A percentile compares a stretch with the other conserved stretches of the same genome.
phyloP scores from a whole-genome alignment of 345 rosid genomes.

The Camelina laxa region DNA sequence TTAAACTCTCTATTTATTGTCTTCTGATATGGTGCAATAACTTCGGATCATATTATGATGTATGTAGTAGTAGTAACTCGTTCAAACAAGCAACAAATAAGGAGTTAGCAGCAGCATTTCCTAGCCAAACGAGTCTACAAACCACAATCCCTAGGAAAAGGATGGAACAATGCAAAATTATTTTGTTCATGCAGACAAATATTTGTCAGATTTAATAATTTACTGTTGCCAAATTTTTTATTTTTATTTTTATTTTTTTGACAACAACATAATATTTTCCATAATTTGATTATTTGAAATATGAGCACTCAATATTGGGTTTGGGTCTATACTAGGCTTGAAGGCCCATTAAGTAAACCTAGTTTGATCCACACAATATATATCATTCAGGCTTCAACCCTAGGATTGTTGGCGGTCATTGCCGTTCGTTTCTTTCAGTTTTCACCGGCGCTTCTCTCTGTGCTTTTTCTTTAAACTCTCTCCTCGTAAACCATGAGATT shows the following conservation, averaged over 20 bases:
- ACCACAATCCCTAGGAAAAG: no score
- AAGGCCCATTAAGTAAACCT: constrained; percentile 12
- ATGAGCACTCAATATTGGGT: constrained; percentile 5
- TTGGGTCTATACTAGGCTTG: neutral
- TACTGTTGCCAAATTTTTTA: neutral
- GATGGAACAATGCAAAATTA: no score
- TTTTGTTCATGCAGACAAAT: no score
- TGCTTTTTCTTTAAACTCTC: neutral
- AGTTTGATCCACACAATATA: neutral
- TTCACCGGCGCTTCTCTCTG: neutral
- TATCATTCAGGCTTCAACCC: neutral
- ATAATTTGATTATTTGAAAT: neutral
- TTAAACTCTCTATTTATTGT: neutral
- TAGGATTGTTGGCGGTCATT: neutral
- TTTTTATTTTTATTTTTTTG: no score
- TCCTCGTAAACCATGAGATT: neutral
- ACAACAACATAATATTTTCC: no score
- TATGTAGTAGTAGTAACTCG: no score
- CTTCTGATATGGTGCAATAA: neutral
- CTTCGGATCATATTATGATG: neutral
- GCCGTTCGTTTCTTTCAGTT: neutral
- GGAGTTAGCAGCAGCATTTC: no score
- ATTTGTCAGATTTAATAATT: neutral
- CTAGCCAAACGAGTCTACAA: no score
- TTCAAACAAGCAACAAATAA: no score